Conservation (phyloP, 2,329 filamentous ascomycete genomes). For the Sphaerulina musiva region DNA sequence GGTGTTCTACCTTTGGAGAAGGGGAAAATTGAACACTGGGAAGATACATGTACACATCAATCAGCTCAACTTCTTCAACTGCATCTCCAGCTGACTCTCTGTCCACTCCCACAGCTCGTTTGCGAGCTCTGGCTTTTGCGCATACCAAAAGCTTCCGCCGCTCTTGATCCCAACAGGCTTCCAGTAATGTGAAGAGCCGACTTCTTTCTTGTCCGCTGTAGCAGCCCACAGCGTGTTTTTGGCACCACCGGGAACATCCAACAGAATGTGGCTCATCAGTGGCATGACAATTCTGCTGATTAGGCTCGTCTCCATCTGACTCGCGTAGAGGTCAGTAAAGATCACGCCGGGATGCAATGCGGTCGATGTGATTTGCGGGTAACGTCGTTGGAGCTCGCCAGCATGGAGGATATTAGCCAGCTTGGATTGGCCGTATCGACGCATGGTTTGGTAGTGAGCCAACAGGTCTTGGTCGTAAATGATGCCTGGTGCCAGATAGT, state of each 20-base stretch:
- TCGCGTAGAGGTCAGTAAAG: conserved; percentile 49
- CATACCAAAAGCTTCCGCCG: conserved; percentile 21
- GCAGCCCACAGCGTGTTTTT: conserved; percentile 29
- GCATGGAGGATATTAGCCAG: conserved; percentile 55
- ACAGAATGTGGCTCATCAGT: conserved; percentile 12
- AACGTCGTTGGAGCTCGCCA: conserved; percentile 51
- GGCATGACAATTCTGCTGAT: conserved; percentile 9
- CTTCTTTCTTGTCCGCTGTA: conserved; percentile 20
- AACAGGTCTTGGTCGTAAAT: conserved; percentile 35
- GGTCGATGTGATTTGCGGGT: conserved; percentile 57
- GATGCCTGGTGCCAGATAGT: conserved; percentile 27
- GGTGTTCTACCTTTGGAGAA: background rate
- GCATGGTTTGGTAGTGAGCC: conserved; percentile 29
- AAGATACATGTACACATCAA: too few species aligned
- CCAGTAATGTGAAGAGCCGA: conserved; percentile 21
- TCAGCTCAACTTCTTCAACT: conserved; percentile 18
- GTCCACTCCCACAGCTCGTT: conserved; percentile 39
- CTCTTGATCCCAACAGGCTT: conserved; percentile 22
- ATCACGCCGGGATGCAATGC: conserved; percentile 60
- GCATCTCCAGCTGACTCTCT: conserved; percentile 22
- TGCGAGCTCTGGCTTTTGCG: conserved; percentile 25
- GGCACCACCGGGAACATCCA: conserved; percentile 23
- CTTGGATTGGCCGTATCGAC: conserved; percentile 57
- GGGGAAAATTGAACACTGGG: too few species aligned
- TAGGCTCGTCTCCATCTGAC: conserved; percentile 13